Conservation (phyloP, 176 grass and related monocot species). For the Carex parvula region DNA sequence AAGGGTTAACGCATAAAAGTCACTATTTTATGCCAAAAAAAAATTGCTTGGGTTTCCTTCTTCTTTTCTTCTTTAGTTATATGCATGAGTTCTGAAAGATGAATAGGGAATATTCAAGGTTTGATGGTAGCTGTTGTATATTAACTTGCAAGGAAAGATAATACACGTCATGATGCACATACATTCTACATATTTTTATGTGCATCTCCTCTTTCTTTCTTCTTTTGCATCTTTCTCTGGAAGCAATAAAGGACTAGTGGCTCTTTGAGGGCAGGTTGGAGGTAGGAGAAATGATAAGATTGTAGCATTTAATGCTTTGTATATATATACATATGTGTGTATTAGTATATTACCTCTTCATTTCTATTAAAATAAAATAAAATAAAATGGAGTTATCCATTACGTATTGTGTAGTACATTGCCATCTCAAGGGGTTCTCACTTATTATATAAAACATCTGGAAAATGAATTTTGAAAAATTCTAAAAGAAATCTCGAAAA, state of each 20-base stretch:
- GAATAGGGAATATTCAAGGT: slow-evolving; percentile 28
- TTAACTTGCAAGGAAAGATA: slow-evolving; percentile 24
- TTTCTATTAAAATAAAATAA: too few species aligned
- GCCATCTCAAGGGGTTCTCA: too few species aligned
- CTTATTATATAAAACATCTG: background rate
- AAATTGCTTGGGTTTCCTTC: background rate
- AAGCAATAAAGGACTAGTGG: background rate
- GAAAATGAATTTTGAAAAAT: background rate
- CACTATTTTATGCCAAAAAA: background rate
- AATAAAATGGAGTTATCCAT: background rate
- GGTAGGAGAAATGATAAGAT: slow-evolving; percentile 14
- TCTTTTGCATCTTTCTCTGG: background rate
- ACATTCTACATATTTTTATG: background rate
- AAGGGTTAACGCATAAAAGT: background rate
- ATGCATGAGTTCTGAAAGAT: slow-evolving; percentile 18
- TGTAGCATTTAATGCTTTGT: slow-evolving; percentile 10
- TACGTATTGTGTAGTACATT: background rate
- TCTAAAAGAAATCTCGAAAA: background rate
- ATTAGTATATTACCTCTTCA: too few species aligned
- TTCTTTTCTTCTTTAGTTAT: background rate
- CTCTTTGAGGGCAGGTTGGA: background rate
- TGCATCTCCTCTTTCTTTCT: background rate
- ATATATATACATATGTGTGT: background rate
- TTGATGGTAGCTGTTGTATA: slow-evolving; percentile 5
- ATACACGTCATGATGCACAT: background rate